A percentile compares a stretch with the other conserved stretches of the same genome.
These are phyloP conservation scores for Beauveria medogensis DNA, from an alignment of 2,329 filamentous ascomycete species.

Conservation along the genomic window DNA sequence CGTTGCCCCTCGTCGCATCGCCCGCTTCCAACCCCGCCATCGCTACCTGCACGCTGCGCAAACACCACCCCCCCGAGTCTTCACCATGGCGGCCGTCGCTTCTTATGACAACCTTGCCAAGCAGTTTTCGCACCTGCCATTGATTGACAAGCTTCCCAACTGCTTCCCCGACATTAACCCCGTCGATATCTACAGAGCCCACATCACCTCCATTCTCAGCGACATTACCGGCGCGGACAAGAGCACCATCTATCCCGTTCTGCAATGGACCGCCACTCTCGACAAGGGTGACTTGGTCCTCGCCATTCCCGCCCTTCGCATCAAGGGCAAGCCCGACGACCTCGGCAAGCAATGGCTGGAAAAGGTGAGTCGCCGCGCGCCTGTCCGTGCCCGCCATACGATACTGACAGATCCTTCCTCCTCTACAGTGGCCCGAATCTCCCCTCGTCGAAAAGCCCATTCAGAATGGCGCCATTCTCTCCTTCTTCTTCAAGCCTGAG, in stretches of 20 bases:
- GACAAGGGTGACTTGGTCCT: conserved; percentile 79
- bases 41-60: not conserved
- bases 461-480: conserved; percentile 60
- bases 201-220: conserved; percentile 26
- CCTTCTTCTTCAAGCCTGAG: conserved; percentile 71
- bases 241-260: conserved; percentile 58
- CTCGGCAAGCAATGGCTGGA: conserved; percentile 53
- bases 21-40: conserved; percentile 7
- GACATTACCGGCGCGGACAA: conserved; percentile 16
- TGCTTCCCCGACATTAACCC: conserved; percentile 13
- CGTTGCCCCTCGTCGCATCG: not conserved
- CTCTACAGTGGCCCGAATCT: conserved; percentile 59
- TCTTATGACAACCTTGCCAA: conserved; percentile 11
- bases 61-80: not conserved
- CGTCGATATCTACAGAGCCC: conserved; percentile 12
- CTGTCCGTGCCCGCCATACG: conserved; percentile 7
- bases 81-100: conserved; percentile 11
- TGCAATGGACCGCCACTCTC: conserved; percentile 71
- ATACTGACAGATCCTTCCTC: not conserved
- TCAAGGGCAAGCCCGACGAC: conserved; percentile 63
- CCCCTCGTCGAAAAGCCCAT: conserved; percentile 64
- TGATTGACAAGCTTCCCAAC: conserved; percentile 12
- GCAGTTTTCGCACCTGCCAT: conserved; percentile 10
- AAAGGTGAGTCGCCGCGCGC: conserved; percentile 36
- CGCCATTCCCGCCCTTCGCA: conserved; percentile 68